Conservation (phyloP, 352 stramenopile species). For the Phytopythium vexans region DNA sequence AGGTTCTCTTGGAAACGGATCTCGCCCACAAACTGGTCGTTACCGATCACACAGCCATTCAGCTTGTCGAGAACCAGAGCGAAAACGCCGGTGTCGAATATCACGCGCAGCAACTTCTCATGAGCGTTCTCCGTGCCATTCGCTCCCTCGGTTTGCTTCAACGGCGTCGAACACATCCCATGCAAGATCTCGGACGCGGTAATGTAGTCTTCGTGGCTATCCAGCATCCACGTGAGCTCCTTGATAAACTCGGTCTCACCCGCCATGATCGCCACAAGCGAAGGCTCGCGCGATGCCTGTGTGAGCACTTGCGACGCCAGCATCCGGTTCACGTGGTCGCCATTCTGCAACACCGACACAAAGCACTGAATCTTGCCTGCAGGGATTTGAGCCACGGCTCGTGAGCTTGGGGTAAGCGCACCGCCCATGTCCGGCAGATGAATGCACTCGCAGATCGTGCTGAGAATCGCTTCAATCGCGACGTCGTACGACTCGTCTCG, state of each 20-base stretch:
- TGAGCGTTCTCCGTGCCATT: conserved; percentile 16
- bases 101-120: conserved; percentile 42
- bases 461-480: conserved; percentile 69
- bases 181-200: conserved; percentile 75
- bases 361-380: conserved; percentile 54
- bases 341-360: conserved; percentile 55
- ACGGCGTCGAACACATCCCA: conserved; percentile 53
- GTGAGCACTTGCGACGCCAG: conserved; percentile 68
- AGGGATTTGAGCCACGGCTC: conserved; percentile 52
- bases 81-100: conserved; percentile 63
- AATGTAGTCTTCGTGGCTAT: conserved; percentile 65
- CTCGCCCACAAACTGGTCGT: conserved; percentile 69
- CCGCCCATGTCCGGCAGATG: conserved; percentile 42
- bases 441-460: conserved; percentile 73
- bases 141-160: conserved; percentile 11
- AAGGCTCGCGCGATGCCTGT: conserved; percentile 57
- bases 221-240: conserved; percentile 70
- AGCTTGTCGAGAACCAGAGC: conserved; percentile 67
- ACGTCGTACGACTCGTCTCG: conserved; percentile 61
- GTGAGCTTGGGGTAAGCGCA: conserved; percentile 17
- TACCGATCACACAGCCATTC: conserved; percentile 60
- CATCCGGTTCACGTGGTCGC: conserved; percentile 62
- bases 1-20: conserved; percentile 80
- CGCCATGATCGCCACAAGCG: conserved; percentile 45
- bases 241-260: conserved; percentile 62